Evolutionary conservation across 352 stramenopile species (phyloP).

Genomic region (Pythium aquatile): DNA sequence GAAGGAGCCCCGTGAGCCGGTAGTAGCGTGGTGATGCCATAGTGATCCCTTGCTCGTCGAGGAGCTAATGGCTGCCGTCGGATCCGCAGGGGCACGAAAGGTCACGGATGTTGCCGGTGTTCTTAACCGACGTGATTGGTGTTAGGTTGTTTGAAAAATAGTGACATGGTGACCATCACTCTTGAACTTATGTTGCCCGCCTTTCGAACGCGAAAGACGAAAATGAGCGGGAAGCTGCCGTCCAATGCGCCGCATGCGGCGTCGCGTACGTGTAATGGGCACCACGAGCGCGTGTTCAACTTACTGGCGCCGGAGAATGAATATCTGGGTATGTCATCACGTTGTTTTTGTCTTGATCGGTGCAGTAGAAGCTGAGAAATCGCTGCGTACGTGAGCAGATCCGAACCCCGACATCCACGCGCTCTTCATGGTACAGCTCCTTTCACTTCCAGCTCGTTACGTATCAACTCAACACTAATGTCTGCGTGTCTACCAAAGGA

Average conservation of each 20-base stretch:
- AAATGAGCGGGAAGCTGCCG: conserved; percentile 28
- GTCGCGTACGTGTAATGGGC: conserved; percentile 1
- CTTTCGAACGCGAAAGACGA: conserved; percentile 1
- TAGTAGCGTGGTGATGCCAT: neutral
- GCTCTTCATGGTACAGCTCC: conserved; percentile 57
- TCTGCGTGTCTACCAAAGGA: conserved; percentile 35
- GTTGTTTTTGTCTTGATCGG: neutral
- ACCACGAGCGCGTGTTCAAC: conserved; percentile 20
- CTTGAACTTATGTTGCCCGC: neutral
- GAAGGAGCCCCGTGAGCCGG: neutral
- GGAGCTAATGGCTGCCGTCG: neutral
- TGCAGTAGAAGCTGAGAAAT: conserved; percentile 9
- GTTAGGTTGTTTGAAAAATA: neutral
- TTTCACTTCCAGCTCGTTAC: neutral
- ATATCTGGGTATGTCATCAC: conserved; percentile 37
- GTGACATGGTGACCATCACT: conserved; percentile 14
- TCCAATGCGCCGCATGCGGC: conserved; percentile 1
- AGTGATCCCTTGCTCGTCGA: neutral
- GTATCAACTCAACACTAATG: too few relatives aligned
- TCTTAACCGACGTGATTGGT: neutral
- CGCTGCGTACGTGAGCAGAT: conserved; percentile 36
- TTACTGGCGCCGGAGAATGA: conserved; percentile 70
- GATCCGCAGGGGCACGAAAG: conserved; percentile 1
- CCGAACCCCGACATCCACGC: conserved; percentile 78
- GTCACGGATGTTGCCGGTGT: conserved; percentile 1